Evolutionary conservation across 345 rosid genomes (phyloP).

Genomic region (Lepidium aucheri): DNA sequence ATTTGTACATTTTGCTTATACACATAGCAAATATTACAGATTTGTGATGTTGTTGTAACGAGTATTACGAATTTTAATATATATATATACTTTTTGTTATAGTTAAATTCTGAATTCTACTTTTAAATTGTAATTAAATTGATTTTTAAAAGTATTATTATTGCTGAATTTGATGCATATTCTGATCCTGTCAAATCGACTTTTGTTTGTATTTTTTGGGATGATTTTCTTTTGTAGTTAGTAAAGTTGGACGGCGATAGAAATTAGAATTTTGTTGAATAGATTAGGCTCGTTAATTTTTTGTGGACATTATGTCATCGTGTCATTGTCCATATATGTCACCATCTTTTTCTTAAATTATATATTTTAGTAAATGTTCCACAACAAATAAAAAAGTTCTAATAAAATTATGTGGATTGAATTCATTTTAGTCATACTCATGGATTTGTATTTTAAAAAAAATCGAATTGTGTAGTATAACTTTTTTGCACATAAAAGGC

Average conservation of each 20-base stretch:
- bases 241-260: slow-evolving; percentile 18
- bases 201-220: background rate
- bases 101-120: background rate
- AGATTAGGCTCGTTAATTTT: slow-evolving; percentile 18
- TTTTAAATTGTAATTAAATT: background rate
- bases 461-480: background rate
- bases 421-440: background rate
- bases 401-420: slow-evolving; percentile 7
- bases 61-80: background rate
- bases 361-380: background rate
- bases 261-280: background rate
- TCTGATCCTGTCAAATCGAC: slow-evolving; percentile 15
- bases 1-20: slow-evolving; percentile 20
- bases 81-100: background rate
- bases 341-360: background rate
- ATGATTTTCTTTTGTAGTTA: slow-evolving; percentile 1
- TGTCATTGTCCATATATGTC: slow-evolving; percentile 16
- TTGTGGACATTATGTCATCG: slow-evolving; percentile 17
- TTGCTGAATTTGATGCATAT: slow-evolving; percentile 12
- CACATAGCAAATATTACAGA: slow-evolving; percentile 23
- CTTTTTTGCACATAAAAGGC: background rate
- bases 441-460: background rate
- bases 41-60: slow-evolving; percentile 1
- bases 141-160: background rate
- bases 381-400: background rate